Conservation (phyloP, 1,139 yeast species). For the Trichomonascaceae sp. region DNA sequence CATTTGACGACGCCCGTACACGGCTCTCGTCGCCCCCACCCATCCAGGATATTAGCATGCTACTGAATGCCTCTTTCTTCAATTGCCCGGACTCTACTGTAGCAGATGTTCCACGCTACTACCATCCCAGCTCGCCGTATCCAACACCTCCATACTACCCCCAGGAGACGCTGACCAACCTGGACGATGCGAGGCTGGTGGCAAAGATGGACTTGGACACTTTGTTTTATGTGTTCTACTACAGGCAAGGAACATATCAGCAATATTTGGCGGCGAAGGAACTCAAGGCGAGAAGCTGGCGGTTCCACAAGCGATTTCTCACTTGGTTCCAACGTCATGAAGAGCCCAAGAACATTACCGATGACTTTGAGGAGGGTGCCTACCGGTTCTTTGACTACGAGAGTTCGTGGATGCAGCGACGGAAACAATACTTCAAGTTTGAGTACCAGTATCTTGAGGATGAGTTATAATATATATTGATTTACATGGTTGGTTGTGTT, state of each 20-base stretch:
- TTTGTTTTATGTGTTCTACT: conserved; percentile 83
- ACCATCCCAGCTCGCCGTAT: conserved; percentile 73
- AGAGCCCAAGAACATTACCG: conserved; percentile 36
- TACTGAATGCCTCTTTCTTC: conserved; percentile 50
- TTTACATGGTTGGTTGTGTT: no score
- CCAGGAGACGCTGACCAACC: conserved; percentile 52
- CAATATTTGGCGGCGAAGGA: conserved; percentile 81
- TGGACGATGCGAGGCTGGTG: conserved; percentile 36
- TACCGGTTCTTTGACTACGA: conserved; percentile 85
- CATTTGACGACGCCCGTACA: conserved; percentile 33
- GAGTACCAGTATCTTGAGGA: conserved; percentile 34
- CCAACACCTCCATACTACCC: conserved; percentile 91
- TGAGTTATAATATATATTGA: conserved; percentile 23
- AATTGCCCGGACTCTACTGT: conserved; percentile 91
- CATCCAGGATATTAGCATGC: conserved; percentile 39
- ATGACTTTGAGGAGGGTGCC: conserved; percentile 37
- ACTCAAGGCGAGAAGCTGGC: conserved; percentile 74
- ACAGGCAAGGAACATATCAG: conserved; percentile 52
- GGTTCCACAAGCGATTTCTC: conserved; percentile 58
- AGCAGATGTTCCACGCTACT: conserved; percentile 74
- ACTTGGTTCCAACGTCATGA: conserved; percentile 76
- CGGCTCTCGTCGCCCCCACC: conserved; percentile 41
- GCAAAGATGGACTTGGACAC: conserved; percentile 77
- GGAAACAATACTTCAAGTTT: conserved; percentile 58
- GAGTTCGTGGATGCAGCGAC: conserved; percentile 76